Base-by-base conservation (phyloP, 768 basidiomycete genomes). In the Hirschioporus abietinus region DNA sequence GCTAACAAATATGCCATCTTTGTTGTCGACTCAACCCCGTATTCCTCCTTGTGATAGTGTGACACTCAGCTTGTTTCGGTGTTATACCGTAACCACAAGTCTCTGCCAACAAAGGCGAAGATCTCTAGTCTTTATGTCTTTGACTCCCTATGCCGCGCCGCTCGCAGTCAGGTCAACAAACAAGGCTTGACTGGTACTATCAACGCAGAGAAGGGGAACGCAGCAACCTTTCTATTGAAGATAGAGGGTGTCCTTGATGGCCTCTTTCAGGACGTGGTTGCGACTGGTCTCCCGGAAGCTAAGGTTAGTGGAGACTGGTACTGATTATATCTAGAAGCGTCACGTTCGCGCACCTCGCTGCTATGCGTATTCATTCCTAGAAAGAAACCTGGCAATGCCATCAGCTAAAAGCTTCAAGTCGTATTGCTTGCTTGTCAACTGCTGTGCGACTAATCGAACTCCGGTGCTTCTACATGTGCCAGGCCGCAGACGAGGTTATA, bases 71-170 rank as follows among this genome's bases (percentile, higher is more conserved):
- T 99, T 63, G 91, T 98, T 64, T 92, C 95, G 30, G 84, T 88
- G 64, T 84, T 99, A 36, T 97, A 93, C 77, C 90, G 92, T 66
- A 91, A 89, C 10, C 96, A 98, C 80, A 93, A 91, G 76, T 84
- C 88, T 9, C 82, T 96, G 36, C 78, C 87, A 4, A 76, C 85
- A 18, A 71, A 83, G 12, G 82, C 84, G 69, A 96, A 98, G 75
- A 85, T 96, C 67, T 88, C 86, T 52, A 95, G 94, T 78, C 82
- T 99, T 63, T 99, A 99, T 77, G 88, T 90, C 57, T 93, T 99
- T 74, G 96, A 99, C 78, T 92, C 96, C 23, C 83, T 99, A 68
- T 86, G 93, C 58, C 88, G 96, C 66, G 95, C 90, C 20, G 93
- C 94, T 23, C 84, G 88, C 67, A 80, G 81, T 67, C 82, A 87